Evolutionary conservation across 148 eudicot species (phyloP), one percentile per base, ranked within the genome.

Genomic region (Diospyros lotus): DNA sequence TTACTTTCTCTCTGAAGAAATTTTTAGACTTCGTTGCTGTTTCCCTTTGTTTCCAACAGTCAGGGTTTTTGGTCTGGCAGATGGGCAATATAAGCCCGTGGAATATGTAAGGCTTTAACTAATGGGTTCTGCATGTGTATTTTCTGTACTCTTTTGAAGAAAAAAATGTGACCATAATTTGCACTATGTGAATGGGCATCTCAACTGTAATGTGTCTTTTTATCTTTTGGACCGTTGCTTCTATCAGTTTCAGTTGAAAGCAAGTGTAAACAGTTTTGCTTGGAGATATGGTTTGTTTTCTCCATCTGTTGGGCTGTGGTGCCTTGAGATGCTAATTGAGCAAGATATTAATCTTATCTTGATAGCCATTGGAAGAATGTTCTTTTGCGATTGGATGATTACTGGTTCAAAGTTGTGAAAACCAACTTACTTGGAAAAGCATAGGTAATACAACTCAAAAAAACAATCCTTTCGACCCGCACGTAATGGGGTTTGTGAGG

Each of bases 41-140:
- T 71, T 28, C 45, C 54, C 53, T 8, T 70, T 65, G 44, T 53
- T 11, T 41, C 69, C 71, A 44, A 45, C 64, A 46, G 71, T 64
- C 71, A 71, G 75, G 60, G 71, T 44, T 77, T 77, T 77, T 77
- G 69, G 75, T 77, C 80, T 77, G 67, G 73, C 68, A 60, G 58
- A 71, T 63, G 45, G 79, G 68, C 48, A 50, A 10, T 59, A 56
- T 69, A 59, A 59, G 73, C 54, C 60, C 40, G 13, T 69, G 44
- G 55, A 63, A 59, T 69, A 50, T 68, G 6, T 43, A n/a, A 54
- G 72, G 56, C 70, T 38, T 68, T 75, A 53, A 54, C 13, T 52
- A 51, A 18, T 64, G 53, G 42, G 41, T 65, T 65, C 6, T 9
- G 15, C 60, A 56, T 56, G 13, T 56, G 56, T 56, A 15, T 56